Conservation (phyloP, 768 basidiomycete genomes). For the Kwoniella dejecticola region DNA sequence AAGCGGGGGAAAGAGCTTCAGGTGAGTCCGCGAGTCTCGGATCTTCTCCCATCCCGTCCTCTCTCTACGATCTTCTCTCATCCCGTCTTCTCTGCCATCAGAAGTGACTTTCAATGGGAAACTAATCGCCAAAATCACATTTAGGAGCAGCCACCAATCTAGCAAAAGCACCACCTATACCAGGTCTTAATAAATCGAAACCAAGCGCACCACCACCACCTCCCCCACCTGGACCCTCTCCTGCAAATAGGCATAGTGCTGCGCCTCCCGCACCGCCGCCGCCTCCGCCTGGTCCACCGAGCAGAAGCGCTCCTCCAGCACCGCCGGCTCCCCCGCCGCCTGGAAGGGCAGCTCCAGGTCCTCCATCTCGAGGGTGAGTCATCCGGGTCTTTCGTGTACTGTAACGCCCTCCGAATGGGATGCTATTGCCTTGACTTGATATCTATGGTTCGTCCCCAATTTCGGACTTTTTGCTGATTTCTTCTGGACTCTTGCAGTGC, state of each 20-base stretch:
- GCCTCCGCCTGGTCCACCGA: slow-evolving; percentile 40
- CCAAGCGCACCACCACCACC: slow-evolving; percentile 36
- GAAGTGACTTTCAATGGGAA: too few species aligned
- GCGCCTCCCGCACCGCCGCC: slow-evolving; percentile 43
- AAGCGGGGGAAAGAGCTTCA: slow-evolving; percentile 63
- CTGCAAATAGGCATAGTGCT: slow-evolving; percentile 23
- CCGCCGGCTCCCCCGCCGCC: slow-evolving; percentile 48
- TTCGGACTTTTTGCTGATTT: too few species aligned
- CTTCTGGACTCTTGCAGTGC: slow-evolving; percentile 28
- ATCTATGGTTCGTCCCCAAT: too few species aligned
- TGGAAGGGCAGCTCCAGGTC: slow-evolving; percentile 45
- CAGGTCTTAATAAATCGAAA: slow-evolving; percentile 54
- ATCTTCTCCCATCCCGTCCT: slow-evolving; percentile 11
- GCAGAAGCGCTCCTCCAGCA: slow-evolving; percentile 46
- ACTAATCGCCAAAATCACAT: slow-evolving; percentile 20
- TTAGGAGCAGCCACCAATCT: slow-evolving; percentile 66
- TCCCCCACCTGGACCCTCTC: slow-evolving; percentile 35
- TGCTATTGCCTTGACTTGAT: too few species aligned
- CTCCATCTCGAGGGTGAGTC: slow-evolving; percentile 32
- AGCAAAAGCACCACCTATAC: slow-evolving; percentile 41
- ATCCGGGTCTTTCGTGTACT: background rate
- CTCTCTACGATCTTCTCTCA: background rate
- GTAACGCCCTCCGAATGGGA: too few species aligned
- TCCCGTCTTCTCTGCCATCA: background rate
- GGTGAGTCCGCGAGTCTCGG: slow-evolving; percentile 15